phyloP scores from a whole-genome alignment of 331 rosid species.

The Saraca asoca region DNA sequence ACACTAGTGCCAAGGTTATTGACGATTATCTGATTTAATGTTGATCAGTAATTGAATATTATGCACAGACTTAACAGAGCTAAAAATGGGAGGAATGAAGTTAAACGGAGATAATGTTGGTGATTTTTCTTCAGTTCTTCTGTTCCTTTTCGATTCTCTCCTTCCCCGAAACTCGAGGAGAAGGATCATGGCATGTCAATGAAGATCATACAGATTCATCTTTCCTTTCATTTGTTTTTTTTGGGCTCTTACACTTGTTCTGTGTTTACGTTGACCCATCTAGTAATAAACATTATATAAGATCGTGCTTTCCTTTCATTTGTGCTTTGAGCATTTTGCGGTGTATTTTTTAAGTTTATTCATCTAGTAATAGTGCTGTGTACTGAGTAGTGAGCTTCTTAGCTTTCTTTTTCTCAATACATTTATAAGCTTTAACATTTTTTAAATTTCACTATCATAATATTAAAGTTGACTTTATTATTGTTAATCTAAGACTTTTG shows the following conservation, averaged over 20 bases:
- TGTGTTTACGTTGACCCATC: too few species aligned
- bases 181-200: neutral
- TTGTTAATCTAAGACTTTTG: slow-evolving; percentile 4
- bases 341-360: neutral
- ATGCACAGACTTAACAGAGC: slow-evolving; percentile 1
- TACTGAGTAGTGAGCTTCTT: slow-evolving; percentile 2
- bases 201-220: neutral
- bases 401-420: neutral
- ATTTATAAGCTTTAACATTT: neutral
- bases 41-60: slow-evolving; percentile 22
- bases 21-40: slow-evolving; percentile 5
- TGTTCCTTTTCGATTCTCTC: neutral
- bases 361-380: neutral
- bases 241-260: too few species aligned
- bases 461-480: neutral
- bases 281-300: too few species aligned
- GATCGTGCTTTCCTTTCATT: neutral
- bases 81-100: slow-evolving; percentile 30
- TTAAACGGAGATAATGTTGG: slow-evolving; percentile 21
- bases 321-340: slow-evolving; percentile 5
- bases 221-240: neutral
- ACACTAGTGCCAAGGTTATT: neutral
- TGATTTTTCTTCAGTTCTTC: slow-evolving; percentile 23
- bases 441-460: too few species aligned
- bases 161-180: neutral